Evolutionary conservation across 2,329 filamentous ascomycete genomes (phyloP).

Genomic region (Penicillium sp.): DNA sequence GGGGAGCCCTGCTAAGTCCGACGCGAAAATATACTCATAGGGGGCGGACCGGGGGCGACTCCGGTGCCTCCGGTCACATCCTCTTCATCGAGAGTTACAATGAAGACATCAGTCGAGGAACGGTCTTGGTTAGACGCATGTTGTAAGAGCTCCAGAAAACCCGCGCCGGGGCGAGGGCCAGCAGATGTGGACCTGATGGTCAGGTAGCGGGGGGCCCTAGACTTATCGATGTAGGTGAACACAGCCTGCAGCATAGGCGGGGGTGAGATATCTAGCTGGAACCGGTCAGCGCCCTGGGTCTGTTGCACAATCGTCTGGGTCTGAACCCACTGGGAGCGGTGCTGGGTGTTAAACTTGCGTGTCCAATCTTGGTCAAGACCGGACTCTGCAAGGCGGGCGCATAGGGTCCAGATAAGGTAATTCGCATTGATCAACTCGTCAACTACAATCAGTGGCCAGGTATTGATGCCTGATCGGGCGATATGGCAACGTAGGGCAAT

Average conservation of each 20-base stretch:
- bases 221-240: background rate
- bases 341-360: background rate
- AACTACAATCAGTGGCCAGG: background rate
- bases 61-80: background rate
- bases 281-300: background rate
- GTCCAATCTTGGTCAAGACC: background rate
- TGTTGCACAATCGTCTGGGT: background rate
- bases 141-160: background rate
- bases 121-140: background rate
- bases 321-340: background rate
- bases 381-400: background rate
- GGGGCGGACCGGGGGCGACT: background rate
- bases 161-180: background rate
- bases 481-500: background rate
- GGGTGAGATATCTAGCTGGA: background rate
- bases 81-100: background rate
- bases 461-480: too few species aligned
- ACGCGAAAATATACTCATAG: too few species aligned
- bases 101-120: background rate
- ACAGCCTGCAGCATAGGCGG: background rate
- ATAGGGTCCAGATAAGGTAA: constrained; percentile 1
- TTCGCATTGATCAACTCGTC: background rate
- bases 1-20: background rate
- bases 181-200: background rate
- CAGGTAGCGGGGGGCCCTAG: background rate